A percentile compares a stretch with the other conserved stretches of the same genome.
Evolutionary conservation across 2,329 filamentous ascomycete genomes (phyloP).

Genomic region (Arthrobotrys entomopaga): DNA sequence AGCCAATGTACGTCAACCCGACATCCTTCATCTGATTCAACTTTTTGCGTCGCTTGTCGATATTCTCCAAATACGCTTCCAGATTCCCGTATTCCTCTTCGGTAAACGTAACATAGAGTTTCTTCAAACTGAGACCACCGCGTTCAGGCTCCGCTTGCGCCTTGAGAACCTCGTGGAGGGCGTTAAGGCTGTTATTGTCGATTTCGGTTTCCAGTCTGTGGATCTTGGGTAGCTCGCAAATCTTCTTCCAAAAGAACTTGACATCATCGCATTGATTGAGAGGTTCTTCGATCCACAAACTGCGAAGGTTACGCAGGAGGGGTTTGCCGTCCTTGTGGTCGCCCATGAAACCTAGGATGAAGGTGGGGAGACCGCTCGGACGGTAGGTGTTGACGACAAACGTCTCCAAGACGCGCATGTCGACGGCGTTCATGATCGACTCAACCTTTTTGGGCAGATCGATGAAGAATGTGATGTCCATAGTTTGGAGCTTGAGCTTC

Average conservation of each 20-base stretch:
- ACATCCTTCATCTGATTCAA: slow-evolving; percentile 52
- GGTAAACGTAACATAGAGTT: slow-evolving; percentile 49
- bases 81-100: slow-evolving; percentile 54
- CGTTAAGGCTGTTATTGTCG: slow-evolving; percentile 34
- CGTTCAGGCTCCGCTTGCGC: slow-evolving; percentile 17
- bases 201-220: slow-evolving; percentile 47
- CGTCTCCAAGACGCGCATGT: slow-evolving; percentile 40
- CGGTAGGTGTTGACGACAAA: slow-evolving; percentile 50
- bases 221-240: slow-evolving; percentile 32
- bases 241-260: slow-evolving; percentile 48
- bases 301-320: slow-evolving; percentile 48
- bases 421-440: slow-evolving; percentile 44
- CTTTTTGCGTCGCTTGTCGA: slow-evolving; percentile 45
- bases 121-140: slow-evolving; percentile 25
- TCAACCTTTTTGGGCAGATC: slow-evolving; percentile 51
- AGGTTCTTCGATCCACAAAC: slow-evolving; percentile 51
- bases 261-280: slow-evolving; percentile 47
- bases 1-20: slow-evolving; percentile 44
- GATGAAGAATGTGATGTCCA: slow-evolving; percentile 54
- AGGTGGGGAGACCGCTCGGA: slow-evolving; percentile 44
- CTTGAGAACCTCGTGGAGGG: slow-evolving; percentile 39
- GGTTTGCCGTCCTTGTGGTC: slow-evolving; percentile 35
- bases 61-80: slow-evolving; percentile 47
- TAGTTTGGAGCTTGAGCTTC: slow-evolving; percentile 44
- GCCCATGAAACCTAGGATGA: slow-evolving; percentile 51